phyloP scores from a whole-genome alignment of 106 monocot species.

The Dactylorhiza incarnata region DNA sequence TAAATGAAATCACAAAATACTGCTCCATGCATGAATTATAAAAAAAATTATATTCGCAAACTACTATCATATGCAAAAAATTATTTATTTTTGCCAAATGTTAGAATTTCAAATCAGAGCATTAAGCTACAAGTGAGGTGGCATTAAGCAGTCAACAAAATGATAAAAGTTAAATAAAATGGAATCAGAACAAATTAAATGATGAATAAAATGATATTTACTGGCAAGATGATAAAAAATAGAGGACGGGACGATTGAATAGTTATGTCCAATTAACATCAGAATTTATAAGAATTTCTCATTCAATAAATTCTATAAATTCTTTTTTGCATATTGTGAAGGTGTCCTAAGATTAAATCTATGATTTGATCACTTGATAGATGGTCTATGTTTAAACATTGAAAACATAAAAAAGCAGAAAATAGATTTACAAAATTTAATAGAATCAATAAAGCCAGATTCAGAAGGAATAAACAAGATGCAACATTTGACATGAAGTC shows the following conservation, averaged over 20 bases:
- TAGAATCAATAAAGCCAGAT: not conserved
- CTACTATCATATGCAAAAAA: too few relatives aligned
- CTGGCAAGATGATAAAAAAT: not conserved
- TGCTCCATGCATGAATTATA: too few relatives aligned
- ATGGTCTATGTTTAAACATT: not conserved
- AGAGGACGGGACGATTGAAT: not conserved
- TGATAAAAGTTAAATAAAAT: too few relatives aligned
- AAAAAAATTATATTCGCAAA: too few relatives aligned
- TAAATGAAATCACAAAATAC: too few relatives aligned
- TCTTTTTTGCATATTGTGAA: too few relatives aligned
- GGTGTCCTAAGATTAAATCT: conserved; percentile 43
- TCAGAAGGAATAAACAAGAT: conserved; percentile 13
- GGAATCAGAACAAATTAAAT: too few relatives aligned
- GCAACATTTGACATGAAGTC: conserved; percentile 2
- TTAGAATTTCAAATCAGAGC: too few relatives aligned
- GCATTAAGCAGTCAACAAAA: too few relatives aligned
- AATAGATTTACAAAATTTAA: not conserved
- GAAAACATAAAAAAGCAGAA: not conserved
- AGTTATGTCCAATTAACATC: conserved; percentile 5
- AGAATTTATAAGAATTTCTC: conserved; percentile 14
- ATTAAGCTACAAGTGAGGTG: too few relatives aligned
- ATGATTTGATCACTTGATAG: conserved; percentile 22
- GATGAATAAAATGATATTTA: not conserved
- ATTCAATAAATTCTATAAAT: too few relatives aligned
- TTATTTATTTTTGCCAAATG: too few relatives aligned